Evolutionary conservation across 2,329 filamentous ascomycete genomes (phyloP), one percentile per base, ranked within the genome.

Genomic region (Pseudogymnoascus sp.): DNA sequence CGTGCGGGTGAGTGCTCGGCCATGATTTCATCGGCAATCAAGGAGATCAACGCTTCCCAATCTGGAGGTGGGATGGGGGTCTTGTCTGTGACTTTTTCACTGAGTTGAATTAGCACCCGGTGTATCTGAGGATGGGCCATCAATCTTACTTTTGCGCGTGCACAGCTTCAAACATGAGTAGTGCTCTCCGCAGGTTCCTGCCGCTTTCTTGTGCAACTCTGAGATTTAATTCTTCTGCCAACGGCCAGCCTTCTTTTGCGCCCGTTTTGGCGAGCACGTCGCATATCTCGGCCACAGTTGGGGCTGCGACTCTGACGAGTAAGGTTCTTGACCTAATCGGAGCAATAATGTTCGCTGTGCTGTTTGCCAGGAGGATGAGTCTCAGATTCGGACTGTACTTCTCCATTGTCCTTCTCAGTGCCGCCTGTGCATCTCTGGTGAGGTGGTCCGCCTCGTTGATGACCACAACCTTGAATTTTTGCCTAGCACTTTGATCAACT

Each of bases 401-500:
- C 78, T 99, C 95, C 95, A 99, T 99, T 0, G 95, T 99, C 66
- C 95, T 83, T 75, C 95, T 86, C 72, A 99, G 79, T 34, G 96
- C 96, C 0, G 96, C 95, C 77, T 99, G 95, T 3, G 95, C 95
- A 80, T 99, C 95, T 67, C 95, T 82, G 3, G 89, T 95, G 67
- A 99, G 82, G 72, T 96, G 90, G 73, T 99, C 96, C 6, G 95
- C 95, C 80, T 99, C 95, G 71, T 99, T 99, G 82, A 99, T 97
- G 37, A 99, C 93, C 0, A 99, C 95, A 1, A 99, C 93, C 78
- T 99, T 99, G 84, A 99, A 99, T 49, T 88, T 85, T 75, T 99
- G 95, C 74, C 87, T 90, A 14, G 96, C 96, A 11, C 86, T 83
- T 69, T 95, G 82, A 75, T 99, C 95, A n/a, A 99, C 95, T 78